phyloP scores from a whole-genome alignment of 768 basidiomycete species.

The Tubosaeta sp. region DNA sequence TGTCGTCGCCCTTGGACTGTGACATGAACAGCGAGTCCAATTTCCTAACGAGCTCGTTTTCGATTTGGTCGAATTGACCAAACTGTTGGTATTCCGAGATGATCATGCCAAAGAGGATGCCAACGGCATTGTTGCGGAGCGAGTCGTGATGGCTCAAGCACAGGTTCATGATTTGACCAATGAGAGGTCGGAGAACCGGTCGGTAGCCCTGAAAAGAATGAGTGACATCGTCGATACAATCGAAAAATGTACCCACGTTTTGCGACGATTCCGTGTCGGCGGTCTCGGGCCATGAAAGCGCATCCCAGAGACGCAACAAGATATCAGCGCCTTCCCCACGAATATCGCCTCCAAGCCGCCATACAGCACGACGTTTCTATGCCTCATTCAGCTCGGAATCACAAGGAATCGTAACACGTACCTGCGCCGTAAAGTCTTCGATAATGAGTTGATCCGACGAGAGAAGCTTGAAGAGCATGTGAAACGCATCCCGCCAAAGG shows the following conservation, averaged over 20 bases:
- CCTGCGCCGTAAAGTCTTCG: slow-evolving; percentile 94
- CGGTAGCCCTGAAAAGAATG: slow-evolving; percentile 66
- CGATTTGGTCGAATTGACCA: slow-evolving; percentile 82
- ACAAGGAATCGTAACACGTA: slow-evolving; percentile 26
- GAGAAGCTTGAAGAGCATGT: slow-evolving; percentile 77
- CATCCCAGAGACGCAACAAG: slow-evolving; percentile 77
- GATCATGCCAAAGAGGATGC: slow-evolving; percentile 94
- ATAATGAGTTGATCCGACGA: slow-evolving; percentile 90
- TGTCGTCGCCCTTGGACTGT: slow-evolving; percentile 85
- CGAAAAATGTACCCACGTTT: slow-evolving; percentile 48
- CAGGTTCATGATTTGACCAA: slow-evolving; percentile 85
- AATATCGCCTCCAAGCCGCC: slow-evolving; percentile 94
- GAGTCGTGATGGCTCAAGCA: slow-evolving; percentile 95
- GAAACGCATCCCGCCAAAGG: slow-evolving; percentile 80
- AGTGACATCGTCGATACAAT: neutral
- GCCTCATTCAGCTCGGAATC: slow-evolving; percentile 4
- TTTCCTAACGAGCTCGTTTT: slow-evolving; percentile 88
- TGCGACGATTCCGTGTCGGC: slow-evolving; percentile 49
- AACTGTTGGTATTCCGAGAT: slow-evolving; percentile 85
- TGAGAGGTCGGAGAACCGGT: slow-evolving; percentile 72
- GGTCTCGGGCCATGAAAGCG: slow-evolving; percentile 71
- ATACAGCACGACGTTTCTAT: slow-evolving; percentile 91
- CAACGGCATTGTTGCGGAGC: slow-evolving; percentile 83
- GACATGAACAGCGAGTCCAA: slow-evolving; percentile 92
- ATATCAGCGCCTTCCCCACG: slow-evolving; percentile 87